These are phyloP conservation scores for Rhododendron williamsianum DNA, from an alignment of 148 eudicot genomes.

Conservation along the genomic window DNA sequence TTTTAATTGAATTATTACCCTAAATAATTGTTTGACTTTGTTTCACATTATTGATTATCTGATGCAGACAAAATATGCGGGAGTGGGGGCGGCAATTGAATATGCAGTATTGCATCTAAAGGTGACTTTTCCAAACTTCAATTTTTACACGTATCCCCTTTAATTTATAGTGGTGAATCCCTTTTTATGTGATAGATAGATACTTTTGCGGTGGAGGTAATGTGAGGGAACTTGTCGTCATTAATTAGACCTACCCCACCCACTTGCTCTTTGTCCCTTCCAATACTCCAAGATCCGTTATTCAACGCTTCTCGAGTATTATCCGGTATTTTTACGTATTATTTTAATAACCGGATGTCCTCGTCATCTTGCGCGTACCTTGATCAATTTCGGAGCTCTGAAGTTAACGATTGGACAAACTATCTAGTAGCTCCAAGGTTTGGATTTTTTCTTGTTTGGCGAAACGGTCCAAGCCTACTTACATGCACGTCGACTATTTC, in stretches of 20 bases:
- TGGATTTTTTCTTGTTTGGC: too few species aligned
- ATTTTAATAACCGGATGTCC: neutral
- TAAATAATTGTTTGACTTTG: conserved; percentile 1
- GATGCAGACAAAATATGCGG: conserved; percentile 59
- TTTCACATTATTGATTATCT: neutral
- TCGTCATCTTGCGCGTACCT: neutral
- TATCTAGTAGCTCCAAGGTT: too few species aligned
- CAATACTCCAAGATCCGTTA: neutral
- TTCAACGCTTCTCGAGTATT: neutral
- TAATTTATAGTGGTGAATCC: neutral
- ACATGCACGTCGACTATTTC: too few species aligned
- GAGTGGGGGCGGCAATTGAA: conserved; percentile 85
- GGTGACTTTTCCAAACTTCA: conserved; percentile 28
- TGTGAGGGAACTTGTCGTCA: neutral
- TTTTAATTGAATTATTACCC: neutral
- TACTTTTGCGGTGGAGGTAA: neutral
- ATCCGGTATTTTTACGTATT: neutral
- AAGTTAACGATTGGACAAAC: too few species aligned
- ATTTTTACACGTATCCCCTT: neutral
- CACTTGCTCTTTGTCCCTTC: neutral
- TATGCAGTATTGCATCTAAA: conserved; percentile 74
- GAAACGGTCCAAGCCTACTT: too few species aligned
- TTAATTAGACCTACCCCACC: neutral
- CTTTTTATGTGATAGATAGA: neutral
- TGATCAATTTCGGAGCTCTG: too few species aligned